Conservation (phyloP, 2,329 filamentous ascomycete species). For the Cadophora malorum region DNA sequence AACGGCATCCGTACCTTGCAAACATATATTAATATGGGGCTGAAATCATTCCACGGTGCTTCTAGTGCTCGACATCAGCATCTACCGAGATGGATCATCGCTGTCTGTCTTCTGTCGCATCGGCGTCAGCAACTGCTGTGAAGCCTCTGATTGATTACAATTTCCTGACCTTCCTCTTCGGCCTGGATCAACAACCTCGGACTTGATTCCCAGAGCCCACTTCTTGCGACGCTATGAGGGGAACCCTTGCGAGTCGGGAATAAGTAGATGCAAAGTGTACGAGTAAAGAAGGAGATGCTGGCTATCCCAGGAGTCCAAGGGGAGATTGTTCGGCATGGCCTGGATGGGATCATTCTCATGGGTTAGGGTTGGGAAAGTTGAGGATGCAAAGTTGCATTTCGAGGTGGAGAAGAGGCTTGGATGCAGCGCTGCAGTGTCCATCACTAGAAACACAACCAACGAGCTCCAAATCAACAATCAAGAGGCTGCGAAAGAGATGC, state of each 20-base stretch:
- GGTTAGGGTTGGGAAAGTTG: background rate
- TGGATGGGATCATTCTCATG: background rate
- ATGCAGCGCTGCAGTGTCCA: slow-evolving; percentile 1
- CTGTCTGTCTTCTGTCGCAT: background rate
- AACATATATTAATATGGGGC: slow-evolving; percentile 24
- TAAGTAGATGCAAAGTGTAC: slow-evolving; percentile 1
- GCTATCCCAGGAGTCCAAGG: background rate
- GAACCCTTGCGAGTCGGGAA: background rate
- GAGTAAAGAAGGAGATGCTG: slow-evolving; percentile 1
- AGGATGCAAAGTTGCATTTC: slow-evolving; percentile 12
- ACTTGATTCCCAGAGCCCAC: background rate
- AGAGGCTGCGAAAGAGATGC: background rate
- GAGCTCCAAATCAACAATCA: background rate
- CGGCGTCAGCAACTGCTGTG: slow-evolving; percentile 18
- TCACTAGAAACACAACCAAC: slow-evolving; percentile 11
- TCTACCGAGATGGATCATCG: slow-evolving; percentile 10
- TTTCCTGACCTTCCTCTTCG: slow-evolving; percentile 2
- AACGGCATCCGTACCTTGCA: background rate
- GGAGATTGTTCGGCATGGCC: background rate
- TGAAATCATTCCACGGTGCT: slow-evolving; percentile 18
- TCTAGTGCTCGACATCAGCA: slow-evolving; percentile 16
- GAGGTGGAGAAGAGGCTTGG: background rate
- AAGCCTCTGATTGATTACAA: background rate
- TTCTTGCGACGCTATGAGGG: background rate
- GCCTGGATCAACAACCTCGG: slow-evolving; percentile 10